Evolutionary conservation across 1,139 yeast genomes (phyloP), one percentile per base, ranked within the genome.

Genomic region (Yamadazyma atmosphaerica): DNA sequence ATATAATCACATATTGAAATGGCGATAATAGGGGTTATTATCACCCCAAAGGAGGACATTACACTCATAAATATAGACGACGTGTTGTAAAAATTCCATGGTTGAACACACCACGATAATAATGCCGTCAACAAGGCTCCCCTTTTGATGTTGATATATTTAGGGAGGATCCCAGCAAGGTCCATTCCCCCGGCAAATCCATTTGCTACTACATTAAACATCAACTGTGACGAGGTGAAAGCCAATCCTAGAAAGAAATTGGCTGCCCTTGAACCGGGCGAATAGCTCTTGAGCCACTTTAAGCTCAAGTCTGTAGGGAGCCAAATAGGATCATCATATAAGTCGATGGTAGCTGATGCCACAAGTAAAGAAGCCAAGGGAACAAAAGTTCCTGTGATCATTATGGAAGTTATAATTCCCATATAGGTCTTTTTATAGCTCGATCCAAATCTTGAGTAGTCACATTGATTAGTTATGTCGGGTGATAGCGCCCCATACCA

Each of bases 181-280:
- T 60, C 64, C 65, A 61, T 63, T 7, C 63, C 61, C 10, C 61
- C 55, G 8, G 61, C 51, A 39, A 53, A 46, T 5, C 57, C 55
- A 41, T 58, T 58, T 8, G 55, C 53, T 13, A 54, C 33, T 2
- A 55, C 52, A 34, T 57, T 54, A 38, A 57, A 52, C 1, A 58
- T 43, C n/a, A 56, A 29, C 38, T 58, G 63, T 4, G 58, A 51
- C 5, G 43, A 38, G 5, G 51, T 49, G 36, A 55, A 54, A 4
- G 52, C 39, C 9, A 54, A 40, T 4, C 56, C 56, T 5, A 51
- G 36, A 49, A 65, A 63, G 46, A 65, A 65, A n/a, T n/a, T n/a
- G n/a, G n/a, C n/a, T n/a, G n/a, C n/a, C n/a, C n/a, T n/a, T n/a
- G n/a, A n/a, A n/a, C n/a, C n/a, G n/a, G n/a, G n/a, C n/a, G n/a